phyloP scores from a whole-genome alignment of 2,329 filamentous ascomycete genomes.

The Penicillium sp. region DNA sequence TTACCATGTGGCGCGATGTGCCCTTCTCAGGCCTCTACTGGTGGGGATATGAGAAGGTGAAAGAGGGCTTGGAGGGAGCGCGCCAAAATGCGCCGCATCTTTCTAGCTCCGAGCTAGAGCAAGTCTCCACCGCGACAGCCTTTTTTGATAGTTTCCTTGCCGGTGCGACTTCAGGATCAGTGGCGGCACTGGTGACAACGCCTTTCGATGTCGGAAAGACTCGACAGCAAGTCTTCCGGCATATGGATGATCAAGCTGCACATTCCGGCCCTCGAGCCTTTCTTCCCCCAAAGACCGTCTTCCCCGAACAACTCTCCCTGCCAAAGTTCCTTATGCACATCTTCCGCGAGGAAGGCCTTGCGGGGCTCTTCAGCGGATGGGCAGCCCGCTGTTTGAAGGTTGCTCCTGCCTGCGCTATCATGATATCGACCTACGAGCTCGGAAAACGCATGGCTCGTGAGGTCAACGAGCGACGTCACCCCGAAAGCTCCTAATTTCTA shows the following conservation, averaged over 20 bases:
- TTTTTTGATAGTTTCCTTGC: slow-evolving; percentile 89
- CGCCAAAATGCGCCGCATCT: slow-evolving; percentile 55
- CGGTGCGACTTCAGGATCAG: slow-evolving; percentile 78
- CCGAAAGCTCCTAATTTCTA: slow-evolving; percentile 18
- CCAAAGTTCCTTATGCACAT: slow-evolving; percentile 86
- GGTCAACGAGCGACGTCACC: slow-evolving; percentile 66
- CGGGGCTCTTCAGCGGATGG: slow-evolving; percentile 89
- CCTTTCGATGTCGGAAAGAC: slow-evolving; percentile 99
- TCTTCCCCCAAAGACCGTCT: slow-evolving; percentile 21
- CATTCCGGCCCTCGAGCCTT: slow-evolving; percentile 14
- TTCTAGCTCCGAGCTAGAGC: slow-evolving; percentile 63
- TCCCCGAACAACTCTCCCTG: slow-evolving; percentile 78
- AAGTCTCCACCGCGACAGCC: slow-evolving; percentile 58
- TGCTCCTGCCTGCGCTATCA: slow-evolving; percentile 94
- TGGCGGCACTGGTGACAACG: slow-evolving; percentile 86
- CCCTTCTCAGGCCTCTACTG: slow-evolving; percentile 97
- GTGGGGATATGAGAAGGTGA: slow-evolving; percentile 92
- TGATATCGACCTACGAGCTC: slow-evolving; percentile 98
- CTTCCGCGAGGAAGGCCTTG: slow-evolving; percentile 78
- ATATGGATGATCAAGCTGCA: slow-evolving; percentile 51
- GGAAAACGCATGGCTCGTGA: slow-evolving; percentile 84
- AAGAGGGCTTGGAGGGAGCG: slow-evolving; percentile 70
- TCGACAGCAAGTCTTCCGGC: slow-evolving; percentile 79
- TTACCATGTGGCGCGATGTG: slow-evolving; percentile 96
- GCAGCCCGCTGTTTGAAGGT: slow-evolving; percentile 90